Base-by-base conservation (phyloP, 1,284 basidiomycete genomes). In the Coniophora puteana region DNA sequence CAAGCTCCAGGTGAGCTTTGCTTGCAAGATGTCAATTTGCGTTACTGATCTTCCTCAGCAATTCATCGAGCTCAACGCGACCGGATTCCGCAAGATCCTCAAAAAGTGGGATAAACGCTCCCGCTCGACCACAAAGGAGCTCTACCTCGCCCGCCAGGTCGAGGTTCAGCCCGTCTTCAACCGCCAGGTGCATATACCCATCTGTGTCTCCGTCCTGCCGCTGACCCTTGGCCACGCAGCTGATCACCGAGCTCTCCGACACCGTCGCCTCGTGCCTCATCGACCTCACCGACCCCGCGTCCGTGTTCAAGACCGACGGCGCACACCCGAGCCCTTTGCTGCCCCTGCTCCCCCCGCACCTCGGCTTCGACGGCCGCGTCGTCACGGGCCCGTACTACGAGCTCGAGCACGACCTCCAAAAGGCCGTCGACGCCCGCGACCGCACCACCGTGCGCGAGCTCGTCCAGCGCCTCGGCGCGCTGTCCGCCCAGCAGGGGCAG, bases 51-150 rank as follows among this genome's bases (percentile, higher is more conserved):
- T 25, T 2, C 17, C 33, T 42, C 40, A 95, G 89, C 88, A 92
- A 77, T 99, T 96, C 58, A 86, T 99, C 52, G 96, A 99, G 66
- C 89, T 98, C 59, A 99, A 99, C 62, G 96, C 91, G 1, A 94
- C 86, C 4, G 96, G 94, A 2, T 99, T 99, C 65, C 81, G 95
- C 38, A 99, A 99, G 65, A 99, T 99, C 41, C 67, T 98, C 49
- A 99, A 99, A 59, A 99, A 99, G 62, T 99, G 93, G 80, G 96
- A 99, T 68, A 99, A 99, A 67, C 80, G 91, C 42, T 93, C 89
- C 28, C 98, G 89, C 50, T 93, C 87, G 12, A 88, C 86, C 25
- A 98, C 89, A 13, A 98, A 96, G 64, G 96, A 99, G 61, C 74
- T 99, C 10, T 99, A 99, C 63, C 80, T 99, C 25, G 83, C 93